Evolutionary conservation across 2,329 filamentous ascomycete species (phyloP).

Genomic region (Ambrosiella xylebori): DNA sequence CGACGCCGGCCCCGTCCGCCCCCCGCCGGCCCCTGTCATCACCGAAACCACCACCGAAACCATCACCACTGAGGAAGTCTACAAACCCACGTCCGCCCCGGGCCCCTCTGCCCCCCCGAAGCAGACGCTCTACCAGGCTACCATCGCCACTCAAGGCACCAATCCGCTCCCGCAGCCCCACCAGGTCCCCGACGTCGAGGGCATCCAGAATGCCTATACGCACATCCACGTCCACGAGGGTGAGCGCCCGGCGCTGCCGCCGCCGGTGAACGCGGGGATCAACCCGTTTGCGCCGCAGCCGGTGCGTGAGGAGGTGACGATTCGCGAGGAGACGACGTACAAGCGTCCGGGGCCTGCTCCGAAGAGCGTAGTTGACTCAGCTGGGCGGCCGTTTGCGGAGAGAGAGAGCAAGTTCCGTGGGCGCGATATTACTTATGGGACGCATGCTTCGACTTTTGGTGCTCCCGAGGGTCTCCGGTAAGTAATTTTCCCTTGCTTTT

Average conservation of each 20-base stretch:
- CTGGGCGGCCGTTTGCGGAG: conserved; percentile 2
- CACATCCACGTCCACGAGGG: conserved; percentile 5
- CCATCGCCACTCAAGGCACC: conserved; percentile 5
- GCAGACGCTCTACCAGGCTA: conserved; percentile 13
- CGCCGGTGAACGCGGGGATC: background rate
- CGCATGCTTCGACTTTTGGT: conserved; percentile 6
- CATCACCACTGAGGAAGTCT: conserved; percentile 21
- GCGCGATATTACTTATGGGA: conserved; percentile 3
- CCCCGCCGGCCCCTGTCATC: conserved; percentile 19
- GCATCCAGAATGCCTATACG: conserved; percentile 5
- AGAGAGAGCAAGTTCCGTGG: conserved; percentile 1
- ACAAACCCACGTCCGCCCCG: conserved; percentile 24
- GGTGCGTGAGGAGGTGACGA: conserved; percentile 5
- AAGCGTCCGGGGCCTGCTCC: conserved; percentile 4
- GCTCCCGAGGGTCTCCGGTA: conserved; percentile 9
- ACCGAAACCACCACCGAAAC: conserved; percentile 20
- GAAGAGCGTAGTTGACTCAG: conserved; percentile 7
- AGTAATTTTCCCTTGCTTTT: background rate
- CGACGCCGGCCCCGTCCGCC: conserved; percentile 25
- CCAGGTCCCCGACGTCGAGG: conserved; percentile 3
- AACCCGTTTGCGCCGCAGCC: conserved; percentile 5
- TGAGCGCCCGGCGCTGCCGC: background rate
- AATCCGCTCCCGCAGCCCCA: conserved; percentile 4
- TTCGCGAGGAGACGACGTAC: conserved; percentile 11
- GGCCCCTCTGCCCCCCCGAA: conserved; percentile 4